These are phyloP conservation scores for Sparassis latifolia DNA, from an alignment of 1,284 basidiomycete genomes.

Conservation along the genomic window DNA sequence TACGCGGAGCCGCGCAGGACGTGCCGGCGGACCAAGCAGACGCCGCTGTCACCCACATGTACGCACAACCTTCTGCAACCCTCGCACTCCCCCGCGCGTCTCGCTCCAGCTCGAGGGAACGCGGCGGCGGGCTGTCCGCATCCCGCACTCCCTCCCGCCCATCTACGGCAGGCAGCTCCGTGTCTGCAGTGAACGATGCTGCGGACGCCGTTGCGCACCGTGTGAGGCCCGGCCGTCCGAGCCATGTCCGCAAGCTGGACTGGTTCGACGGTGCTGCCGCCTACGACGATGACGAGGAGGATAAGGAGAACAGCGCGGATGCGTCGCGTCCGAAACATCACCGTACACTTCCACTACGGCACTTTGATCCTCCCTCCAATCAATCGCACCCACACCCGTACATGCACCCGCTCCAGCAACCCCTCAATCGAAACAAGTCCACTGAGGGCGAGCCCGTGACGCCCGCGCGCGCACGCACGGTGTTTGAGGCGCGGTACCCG, in stretches of 20 bases:
- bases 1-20: too few species aligned
- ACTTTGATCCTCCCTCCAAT: conserved; percentile 1
- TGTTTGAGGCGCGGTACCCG: conserved; percentile 19
- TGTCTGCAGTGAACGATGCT: too few species aligned
- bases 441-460: conserved; percentile 11
- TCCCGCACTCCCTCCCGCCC: neutral
- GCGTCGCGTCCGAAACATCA: neutral
- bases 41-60: too few species aligned
- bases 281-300: neutral
- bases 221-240: neutral
- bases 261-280: too few species aligned
- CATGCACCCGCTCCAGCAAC: neutral
- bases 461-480: conserved; percentile 22
- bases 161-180: too few species aligned
- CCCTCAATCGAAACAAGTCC: too few species aligned
- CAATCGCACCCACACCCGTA: conserved; percentile 5
- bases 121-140: neutral
- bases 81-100: too few species aligned
- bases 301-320: conserved; percentile 22
- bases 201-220: too few species aligned
- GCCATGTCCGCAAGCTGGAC: neutral
- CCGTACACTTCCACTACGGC: too few species aligned
- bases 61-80: too few species aligned
- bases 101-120: too few species aligned
- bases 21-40: too few species aligned